These are phyloP conservation scores for Yamadazyma mexicana DNA, from an alignment of 1,139 yeast genomes.

Conservation along the genomic window DNA sequence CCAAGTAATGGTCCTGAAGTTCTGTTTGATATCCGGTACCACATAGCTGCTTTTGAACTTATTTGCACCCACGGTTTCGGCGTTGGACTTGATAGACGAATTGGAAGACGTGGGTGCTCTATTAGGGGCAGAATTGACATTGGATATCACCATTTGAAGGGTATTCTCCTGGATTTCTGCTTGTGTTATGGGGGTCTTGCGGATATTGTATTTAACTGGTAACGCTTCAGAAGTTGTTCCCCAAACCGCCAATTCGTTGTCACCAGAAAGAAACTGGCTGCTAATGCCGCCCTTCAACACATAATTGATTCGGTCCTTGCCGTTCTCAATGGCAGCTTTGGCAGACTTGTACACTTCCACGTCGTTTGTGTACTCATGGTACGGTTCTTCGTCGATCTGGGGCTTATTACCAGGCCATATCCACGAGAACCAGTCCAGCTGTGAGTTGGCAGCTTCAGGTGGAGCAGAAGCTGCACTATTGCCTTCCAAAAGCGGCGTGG, in stretches of 20 bases:
- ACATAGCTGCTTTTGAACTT: constrained; percentile 8
- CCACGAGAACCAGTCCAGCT: constrained; percentile 26
- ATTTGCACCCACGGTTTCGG: not conserved
- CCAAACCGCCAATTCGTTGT: constrained; percentile 38
- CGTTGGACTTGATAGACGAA: constrained; percentile 1
- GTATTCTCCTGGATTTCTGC: constrained; percentile 36
- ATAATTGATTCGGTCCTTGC: constrained; percentile 34
- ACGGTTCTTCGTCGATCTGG: constrained; percentile 17
- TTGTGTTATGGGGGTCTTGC: constrained; percentile 35
- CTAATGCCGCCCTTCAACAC: constrained; percentile 30
- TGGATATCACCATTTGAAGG: constrained; percentile 9
- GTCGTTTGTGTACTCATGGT: constrained; percentile 20
- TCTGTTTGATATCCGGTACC: constrained; percentile 29
- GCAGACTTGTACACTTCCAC: constrained; percentile 35
- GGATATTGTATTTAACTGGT: constrained; percentile 39
- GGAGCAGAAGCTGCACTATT: not conserved
- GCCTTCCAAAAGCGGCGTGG: constrained; percentile 1
- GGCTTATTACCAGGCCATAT: constrained; percentile 13
- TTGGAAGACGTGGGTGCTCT: constrained; percentile 8
- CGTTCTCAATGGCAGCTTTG: constrained; percentile 33
- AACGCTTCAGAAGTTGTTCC: constrained; percentile 39
- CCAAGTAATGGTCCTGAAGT: constrained; percentile 38
- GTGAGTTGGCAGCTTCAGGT: not conserved
- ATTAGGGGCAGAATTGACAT: not conserved
- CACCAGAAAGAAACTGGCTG: constrained; percentile 20